phyloP scores from a whole-genome alignment of 176 grass and related monocot species.

The Eremochloa ophiuroides region DNA sequence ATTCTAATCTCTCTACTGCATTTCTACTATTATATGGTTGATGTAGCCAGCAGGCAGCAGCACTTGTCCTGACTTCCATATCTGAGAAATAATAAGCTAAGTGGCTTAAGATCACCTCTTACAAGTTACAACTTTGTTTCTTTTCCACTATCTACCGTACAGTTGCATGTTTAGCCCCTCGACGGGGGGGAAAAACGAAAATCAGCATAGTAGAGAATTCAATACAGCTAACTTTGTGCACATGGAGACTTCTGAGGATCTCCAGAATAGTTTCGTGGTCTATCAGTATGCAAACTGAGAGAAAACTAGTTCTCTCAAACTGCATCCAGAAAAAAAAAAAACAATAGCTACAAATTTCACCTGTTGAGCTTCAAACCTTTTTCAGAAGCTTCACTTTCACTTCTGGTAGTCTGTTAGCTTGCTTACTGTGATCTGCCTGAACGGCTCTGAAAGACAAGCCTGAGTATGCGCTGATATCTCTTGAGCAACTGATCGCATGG shows the following conservation, averaged over 20 bases:
- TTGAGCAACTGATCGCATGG: slow-evolving; percentile 70
- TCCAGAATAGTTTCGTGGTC: background rate
- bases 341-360: background rate
- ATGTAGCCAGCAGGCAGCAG: background rate
- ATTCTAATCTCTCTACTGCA: background rate
- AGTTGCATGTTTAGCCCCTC: background rate
- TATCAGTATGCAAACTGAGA: background rate
- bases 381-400: too few species aligned
- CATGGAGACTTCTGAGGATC: background rate
- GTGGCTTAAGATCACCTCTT: background rate
- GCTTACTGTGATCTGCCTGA: slow-evolving; percentile 62
- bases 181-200: background rate
- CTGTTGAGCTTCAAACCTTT: background rate
- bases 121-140: background rate
- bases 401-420: slow-evolving; percentile 71
- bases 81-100: background rate
- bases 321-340: background rate
- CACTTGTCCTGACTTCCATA: background rate
- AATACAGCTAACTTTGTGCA: background rate
- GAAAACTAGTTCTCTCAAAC: background rate
- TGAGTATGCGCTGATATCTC: slow-evolving; percentile 72
- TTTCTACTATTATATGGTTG: background rate
- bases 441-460: slow-evolving; percentile 63
- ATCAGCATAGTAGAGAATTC: background rate
- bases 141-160: background rate